phyloP scores from a whole-genome alignment of 2,329 filamentous ascomycete species.

The Neofusicoccum kwambonambiense region DNA sequence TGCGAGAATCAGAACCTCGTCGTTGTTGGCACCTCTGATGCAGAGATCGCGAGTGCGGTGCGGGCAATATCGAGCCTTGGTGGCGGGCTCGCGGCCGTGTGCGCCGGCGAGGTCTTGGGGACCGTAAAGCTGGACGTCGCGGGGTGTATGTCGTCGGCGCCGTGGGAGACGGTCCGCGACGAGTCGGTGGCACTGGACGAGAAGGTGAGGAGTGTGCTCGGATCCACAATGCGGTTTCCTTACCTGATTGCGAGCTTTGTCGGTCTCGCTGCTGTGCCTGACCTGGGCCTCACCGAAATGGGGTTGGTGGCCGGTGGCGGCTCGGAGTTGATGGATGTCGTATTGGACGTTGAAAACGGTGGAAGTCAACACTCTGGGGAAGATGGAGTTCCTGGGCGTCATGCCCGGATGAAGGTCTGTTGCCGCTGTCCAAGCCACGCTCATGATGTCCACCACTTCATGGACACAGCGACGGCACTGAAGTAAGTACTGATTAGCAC shows the following conservation, averaged over 20 bases:
- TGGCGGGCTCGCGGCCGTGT: neutral
- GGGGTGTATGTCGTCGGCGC: neutral
- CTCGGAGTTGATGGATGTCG: neutral
- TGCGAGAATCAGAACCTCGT: neutral
- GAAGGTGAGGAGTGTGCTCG: neutral
- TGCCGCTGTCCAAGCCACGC: conserved; percentile 1
- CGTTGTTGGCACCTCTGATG: neutral
- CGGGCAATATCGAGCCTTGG: neutral
- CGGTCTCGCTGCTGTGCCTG: neutral
- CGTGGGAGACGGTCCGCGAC: neutral
- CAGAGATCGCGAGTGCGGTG: neutral
- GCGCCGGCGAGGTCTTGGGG: neutral
- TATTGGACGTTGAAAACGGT: neutral
- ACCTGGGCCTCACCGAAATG: neutral
- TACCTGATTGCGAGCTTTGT: neutral
- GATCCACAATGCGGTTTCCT: neutral
- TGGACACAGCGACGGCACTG: neutral
- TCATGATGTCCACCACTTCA: neutral
- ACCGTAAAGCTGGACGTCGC: neutral
- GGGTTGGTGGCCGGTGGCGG: neutral
- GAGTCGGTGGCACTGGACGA: neutral
- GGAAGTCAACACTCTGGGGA: neutral
- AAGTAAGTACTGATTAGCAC: neutral
- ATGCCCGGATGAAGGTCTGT: neutral
- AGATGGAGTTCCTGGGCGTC: no score